Conservation (phyloP, 257 asterid genomes). For the Thymus mandschuricus region DNA sequence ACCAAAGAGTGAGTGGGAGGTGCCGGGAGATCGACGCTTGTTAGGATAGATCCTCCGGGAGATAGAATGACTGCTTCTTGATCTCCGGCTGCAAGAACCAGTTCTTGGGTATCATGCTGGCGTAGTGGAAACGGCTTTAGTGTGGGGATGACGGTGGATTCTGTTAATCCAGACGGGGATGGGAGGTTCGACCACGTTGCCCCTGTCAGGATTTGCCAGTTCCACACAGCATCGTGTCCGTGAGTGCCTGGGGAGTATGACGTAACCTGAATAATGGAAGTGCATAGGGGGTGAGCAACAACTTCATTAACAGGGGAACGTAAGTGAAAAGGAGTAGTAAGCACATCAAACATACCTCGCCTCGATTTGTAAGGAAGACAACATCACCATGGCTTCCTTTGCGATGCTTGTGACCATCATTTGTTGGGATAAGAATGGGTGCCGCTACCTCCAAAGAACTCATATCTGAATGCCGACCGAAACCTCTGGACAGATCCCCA, state of each 20-base stretch:
- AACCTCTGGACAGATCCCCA: slow-evolving; percentile 78
- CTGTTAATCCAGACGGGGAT: slow-evolving; percentile 79
- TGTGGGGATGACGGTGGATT: slow-evolving; percentile 80
- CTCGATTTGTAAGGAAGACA: slow-evolving; percentile 89
- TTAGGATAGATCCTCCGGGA: slow-evolving; percentile 77
- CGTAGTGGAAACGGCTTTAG: slow-evolving; percentile 75
- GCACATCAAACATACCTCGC: slow-evolving; percentile 68
- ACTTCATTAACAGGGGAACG: slow-evolving; percentile 4
- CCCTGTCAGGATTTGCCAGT: slow-evolving; percentile 89
- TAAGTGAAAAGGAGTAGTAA: slow-evolving; percentile 5
- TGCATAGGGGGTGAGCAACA: slow-evolving; percentile 2
- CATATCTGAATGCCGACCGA: slow-evolving; percentile 58
- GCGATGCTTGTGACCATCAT: slow-evolving; percentile 89
- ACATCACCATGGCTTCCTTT: slow-evolving; percentile 94
- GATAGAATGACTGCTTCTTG: slow-evolving; percentile 85
- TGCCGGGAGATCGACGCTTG: slow-evolving; percentile 80
- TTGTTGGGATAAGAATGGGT: slow-evolving; percentile 82
- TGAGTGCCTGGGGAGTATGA: slow-evolving; percentile 91
- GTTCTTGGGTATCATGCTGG: slow-evolving; percentile 65
- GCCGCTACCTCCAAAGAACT: slow-evolving; percentile 90
- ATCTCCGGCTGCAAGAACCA: slow-evolving; percentile 96
- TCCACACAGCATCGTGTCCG: slow-evolving; percentile 90
- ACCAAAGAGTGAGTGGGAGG: slow-evolving; percentile 87
- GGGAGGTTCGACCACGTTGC: slow-evolving; percentile 98
- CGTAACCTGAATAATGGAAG: slow-evolving; percentile 64